A percentile compares a stretch with the other conserved stretches of the same genome.
These are phyloP conservation scores for Straminergon stramineum DNA, from an alignment of 225 moss, liverwort and hornwort species.

Conservation along the genomic window DNA sequence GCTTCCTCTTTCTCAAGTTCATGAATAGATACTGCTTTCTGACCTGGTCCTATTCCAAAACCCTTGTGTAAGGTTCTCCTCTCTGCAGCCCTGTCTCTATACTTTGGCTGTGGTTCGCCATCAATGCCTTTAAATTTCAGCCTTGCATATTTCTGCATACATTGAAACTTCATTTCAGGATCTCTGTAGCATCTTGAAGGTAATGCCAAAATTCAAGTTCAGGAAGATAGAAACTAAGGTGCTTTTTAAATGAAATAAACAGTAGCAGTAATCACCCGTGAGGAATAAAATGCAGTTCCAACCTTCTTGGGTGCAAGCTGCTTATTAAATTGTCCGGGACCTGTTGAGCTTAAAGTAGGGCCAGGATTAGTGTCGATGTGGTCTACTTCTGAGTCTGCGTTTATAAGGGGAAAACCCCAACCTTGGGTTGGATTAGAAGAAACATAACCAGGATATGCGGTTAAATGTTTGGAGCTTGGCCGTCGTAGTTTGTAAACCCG, in stretches of 20 bases:
- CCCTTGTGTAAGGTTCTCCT: conserved; percentile 86
- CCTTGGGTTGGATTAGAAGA: conserved; percentile 78
- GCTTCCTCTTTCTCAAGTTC: conserved; percentile 87
- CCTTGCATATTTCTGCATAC: conserved; percentile 61
- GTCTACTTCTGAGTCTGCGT: conserved; percentile 11
- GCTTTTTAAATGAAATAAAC: neutral
- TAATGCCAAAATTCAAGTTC: neutral
- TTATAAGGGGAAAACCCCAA: conserved; percentile 67
- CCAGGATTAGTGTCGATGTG: neutral
- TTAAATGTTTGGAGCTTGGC: conserved; percentile 72
- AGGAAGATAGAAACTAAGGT: neutral
- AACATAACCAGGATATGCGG: conserved; percentile 28
- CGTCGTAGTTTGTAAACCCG: conserved; percentile 83
- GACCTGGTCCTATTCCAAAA: conserved; percentile 92
- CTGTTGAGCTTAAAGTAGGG: conserved; percentile 29
- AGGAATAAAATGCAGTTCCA: neutral
- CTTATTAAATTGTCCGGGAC: conserved; percentile 56
- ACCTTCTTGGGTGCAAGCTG: conserved; percentile 47
- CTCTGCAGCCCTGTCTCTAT: conserved; percentile 93
- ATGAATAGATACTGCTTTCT: conserved; percentile 58
- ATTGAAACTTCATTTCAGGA: conserved; percentile 8
- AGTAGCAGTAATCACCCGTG: neutral
- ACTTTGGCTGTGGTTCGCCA: conserved; percentile 27
- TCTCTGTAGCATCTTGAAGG: neutral
- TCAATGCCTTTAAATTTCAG: conserved; percentile 21